A percentile compares a stretch with the other conserved stretches of the same genome.
These are phyloP conservation scores for Penicillium capsulatum DNA, from an alignment of 2,329 filamentous ascomycete genomes.

Conservation along the genomic window DNA sequence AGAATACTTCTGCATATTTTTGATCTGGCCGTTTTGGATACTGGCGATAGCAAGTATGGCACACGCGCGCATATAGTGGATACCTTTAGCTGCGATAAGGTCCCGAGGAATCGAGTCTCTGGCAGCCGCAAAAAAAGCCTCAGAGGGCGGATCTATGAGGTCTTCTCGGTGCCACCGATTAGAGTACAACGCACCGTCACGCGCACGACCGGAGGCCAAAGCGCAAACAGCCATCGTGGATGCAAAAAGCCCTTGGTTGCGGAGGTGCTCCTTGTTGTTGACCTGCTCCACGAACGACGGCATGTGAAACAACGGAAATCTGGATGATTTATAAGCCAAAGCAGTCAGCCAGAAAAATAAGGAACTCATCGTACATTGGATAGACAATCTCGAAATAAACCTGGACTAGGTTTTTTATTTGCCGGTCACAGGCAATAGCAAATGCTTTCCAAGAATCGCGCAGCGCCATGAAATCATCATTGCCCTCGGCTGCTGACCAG, in stretches of 20 bases:
- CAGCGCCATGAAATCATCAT: slow-evolving; percentile 22
- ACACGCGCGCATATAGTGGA: slow-evolving; percentile 44
- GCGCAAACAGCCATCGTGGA: slow-evolving; percentile 52
- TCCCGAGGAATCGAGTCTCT: slow-evolving; percentile 40
- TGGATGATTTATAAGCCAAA: no score
- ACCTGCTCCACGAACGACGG: slow-evolving; percentile 42
- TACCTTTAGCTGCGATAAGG: slow-evolving; percentile 25
- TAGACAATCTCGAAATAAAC: slow-evolving; percentile 53
- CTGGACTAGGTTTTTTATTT: slow-evolving; percentile 44
- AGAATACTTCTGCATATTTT: slow-evolving; percentile 50
- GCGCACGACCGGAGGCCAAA: slow-evolving; percentile 47
- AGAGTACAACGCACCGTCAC: slow-evolving; percentile 48
- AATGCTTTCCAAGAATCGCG: slow-evolving; percentile 42
- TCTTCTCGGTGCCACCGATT: slow-evolving; percentile 30
- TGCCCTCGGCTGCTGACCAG: slow-evolving; percentile 15
- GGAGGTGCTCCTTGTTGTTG: slow-evolving; percentile 42
- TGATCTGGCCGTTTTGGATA: slow-evolving; percentile 51
- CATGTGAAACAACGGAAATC: slow-evolving; percentile 51
- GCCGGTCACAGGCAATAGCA: slow-evolving; percentile 36
- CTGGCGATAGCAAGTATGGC: slow-evolving; percentile 49
- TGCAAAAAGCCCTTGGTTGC: slow-evolving; percentile 45
- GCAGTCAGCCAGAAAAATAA: background rate
- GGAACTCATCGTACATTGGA: slow-evolving; percentile 39
- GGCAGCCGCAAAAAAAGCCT: slow-evolving; percentile 46
- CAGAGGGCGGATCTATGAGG: slow-evolving; percentile 35